Conservation (phyloP, 2,329 filamentous ascomycete species). For the Juglanconis sp. region DNA sequence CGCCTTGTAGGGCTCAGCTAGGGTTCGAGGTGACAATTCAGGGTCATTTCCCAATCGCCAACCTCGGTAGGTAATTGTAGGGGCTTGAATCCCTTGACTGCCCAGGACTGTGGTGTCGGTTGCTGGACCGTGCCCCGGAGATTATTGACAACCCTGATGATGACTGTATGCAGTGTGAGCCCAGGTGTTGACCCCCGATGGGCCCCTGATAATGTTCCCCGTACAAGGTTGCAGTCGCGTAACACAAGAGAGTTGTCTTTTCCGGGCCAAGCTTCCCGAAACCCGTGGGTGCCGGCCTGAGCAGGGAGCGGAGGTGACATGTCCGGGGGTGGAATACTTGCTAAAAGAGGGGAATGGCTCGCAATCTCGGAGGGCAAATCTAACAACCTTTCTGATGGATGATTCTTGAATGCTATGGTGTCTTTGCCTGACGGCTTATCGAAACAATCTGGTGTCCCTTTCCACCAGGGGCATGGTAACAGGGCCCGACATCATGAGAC, state of each 20-base stretch:
- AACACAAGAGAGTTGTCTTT: neutral
- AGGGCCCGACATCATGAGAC: neutral
- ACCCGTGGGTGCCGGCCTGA: neutral
- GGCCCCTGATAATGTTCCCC: neutral
- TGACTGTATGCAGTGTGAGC: no score
- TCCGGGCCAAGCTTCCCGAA: neutral
- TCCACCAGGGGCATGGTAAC: neutral
- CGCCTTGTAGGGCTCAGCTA: neutral
- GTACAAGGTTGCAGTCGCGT: neutral
- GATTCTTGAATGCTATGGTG: no score
- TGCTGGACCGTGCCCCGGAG: neutral
- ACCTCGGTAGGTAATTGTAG: neutral
- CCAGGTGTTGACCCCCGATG: neutral
- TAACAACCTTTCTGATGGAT: no score
- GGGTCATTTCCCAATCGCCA: no score
- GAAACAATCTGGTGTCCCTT: neutral
- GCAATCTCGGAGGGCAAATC: no score
- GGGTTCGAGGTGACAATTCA: neutral
- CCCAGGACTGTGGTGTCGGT: neutral
- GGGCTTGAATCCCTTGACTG: neutral
- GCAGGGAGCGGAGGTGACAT: neutral
- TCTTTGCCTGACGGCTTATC: neutral
- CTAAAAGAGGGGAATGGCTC: no score
- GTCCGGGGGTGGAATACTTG: no score
- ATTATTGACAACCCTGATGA: neutral